Base-by-base conservation (phyloP, 2,329 filamentous ascomycete species). In the Mycosphaerella sp. region DNA sequence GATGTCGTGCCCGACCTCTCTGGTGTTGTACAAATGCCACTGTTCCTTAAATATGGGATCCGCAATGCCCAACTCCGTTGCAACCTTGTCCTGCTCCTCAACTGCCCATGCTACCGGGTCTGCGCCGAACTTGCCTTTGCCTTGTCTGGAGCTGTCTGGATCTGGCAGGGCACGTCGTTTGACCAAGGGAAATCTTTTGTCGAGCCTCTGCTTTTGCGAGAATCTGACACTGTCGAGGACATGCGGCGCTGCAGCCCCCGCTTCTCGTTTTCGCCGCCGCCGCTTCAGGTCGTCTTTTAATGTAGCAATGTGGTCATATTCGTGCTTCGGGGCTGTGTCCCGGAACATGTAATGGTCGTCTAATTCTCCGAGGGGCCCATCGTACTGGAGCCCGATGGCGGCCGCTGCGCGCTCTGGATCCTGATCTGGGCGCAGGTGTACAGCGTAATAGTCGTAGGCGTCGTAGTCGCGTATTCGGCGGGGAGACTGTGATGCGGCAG, bases 31-130 rank as follows among this genome's bases (percentile, higher is more conserved):
- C 45, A 98, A 76, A 78, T 98, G 93, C 93, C 93, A 98, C 72
- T 98, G 93, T 53, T 95, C 86, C 41, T 80, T 78, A 72, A 97
- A 98, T 49, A 95, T 95, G 14, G 93, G 93, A 66, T 98, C 93
- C 32, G 76, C 71, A 60, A 98, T 97, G 11, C 78, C 76, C n/a
- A 98, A 77, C 2, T 77, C 74, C 48, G 77, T 71, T 61, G 84
- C 84, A 45, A 95, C 74, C 4, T 78, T 71, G 46, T 79, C 70
- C 62, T 86, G 84, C 57, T 78, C 74, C 56, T 78, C 70, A 23
- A 85, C 73, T 3, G 82, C 81, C 38, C 51, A 45, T 52, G 56
- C 48, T 38, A 54, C 50, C 14, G 49, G 48, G 32, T 54, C 41
- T 21, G 44, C 14, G 11, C 14, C 53, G 3, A 21, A 21, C 12